These are phyloP conservation scores for Xylariaceae sp. DNA, from an alignment of 2,329 filamentous ascomycete genomes.

Conservation along the genomic window DNA sequence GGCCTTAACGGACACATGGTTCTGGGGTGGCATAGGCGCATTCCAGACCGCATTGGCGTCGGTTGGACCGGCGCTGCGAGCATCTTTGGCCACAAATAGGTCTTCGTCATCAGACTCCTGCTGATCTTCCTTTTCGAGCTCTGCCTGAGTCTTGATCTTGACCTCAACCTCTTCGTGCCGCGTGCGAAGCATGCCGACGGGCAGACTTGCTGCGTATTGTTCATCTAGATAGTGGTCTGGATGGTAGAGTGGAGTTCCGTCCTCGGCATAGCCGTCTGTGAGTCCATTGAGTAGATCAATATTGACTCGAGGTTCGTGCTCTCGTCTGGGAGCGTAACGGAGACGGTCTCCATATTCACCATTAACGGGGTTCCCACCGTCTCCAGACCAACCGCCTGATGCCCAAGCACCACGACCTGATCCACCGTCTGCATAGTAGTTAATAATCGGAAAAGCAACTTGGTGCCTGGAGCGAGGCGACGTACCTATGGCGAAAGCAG, in stretches of 20 bases:
- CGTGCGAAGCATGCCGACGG: constrained; percentile 55
- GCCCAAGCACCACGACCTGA: constrained; percentile 16
- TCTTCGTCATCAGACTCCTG: constrained; percentile 41
- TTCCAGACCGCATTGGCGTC: constrained; percentile 44
- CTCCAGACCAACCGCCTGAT: constrained; percentile 16
- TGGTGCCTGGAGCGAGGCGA: not conserved
- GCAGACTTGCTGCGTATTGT: constrained; percentile 37
- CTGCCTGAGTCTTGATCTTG: constrained; percentile 55
- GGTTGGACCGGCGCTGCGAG: constrained; percentile 24
- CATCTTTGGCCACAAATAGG: constrained; percentile 43
- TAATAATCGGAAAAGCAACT: not conserved
- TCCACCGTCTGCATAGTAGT: constrained; percentile 22
- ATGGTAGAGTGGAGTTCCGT: constrained; percentile 45
- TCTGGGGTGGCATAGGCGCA: constrained; percentile 33
- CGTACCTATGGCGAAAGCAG: constrained; percentile 29
- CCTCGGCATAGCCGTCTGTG: constrained; percentile 40
- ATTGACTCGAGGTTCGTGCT: constrained; percentile 51
- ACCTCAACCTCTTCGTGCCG: constrained; percentile 55
- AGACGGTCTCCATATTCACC: constrained; percentile 35
- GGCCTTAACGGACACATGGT: constrained; percentile 40
- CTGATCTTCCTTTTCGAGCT: constrained; percentile 54
- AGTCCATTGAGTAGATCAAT: constrained; percentile 53
- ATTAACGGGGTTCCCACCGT: constrained; percentile 25
- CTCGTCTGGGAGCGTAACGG: constrained; percentile 41
- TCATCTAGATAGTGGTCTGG: constrained; percentile 29